Evolutionary conservation across 352 stramenopile species (phyloP).

Genomic region (Pythium sp.): DNA sequence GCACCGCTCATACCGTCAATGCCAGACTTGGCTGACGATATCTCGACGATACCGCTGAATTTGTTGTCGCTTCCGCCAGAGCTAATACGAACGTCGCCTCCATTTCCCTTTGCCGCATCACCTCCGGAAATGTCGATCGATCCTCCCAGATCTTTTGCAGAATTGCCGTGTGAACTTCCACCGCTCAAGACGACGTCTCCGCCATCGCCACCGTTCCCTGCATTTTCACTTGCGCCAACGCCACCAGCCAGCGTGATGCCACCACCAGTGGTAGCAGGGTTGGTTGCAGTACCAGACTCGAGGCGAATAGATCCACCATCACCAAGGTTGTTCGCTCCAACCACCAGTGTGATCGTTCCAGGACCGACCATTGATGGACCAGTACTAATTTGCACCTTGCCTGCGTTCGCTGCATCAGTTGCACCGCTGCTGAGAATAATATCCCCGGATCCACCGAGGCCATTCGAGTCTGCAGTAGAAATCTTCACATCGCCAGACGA

Average conservation of each 20-base stretch:
- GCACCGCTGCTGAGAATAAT: constrained; percentile 35
- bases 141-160: constrained; percentile 53
- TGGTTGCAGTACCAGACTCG: constrained; percentile 43
- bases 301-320: constrained; percentile 56
- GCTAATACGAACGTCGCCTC: constrained; percentile 40
- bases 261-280: constrained; percentile 49
- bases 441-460: constrained; percentile 40
- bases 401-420: constrained; percentile 33
- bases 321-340: constrained; percentile 41
- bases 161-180: constrained; percentile 50
- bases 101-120: constrained; percentile 44
- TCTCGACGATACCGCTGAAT: constrained; percentile 48
- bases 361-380: constrained; percentile 35
- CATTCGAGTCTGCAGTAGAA: constrained; percentile 30
- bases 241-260: constrained; percentile 44
- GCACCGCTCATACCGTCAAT: constrained; percentile 54
- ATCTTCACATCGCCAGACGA: constrained; percentile 46
- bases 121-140: constrained; percentile 49
- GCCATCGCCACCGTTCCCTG: constrained; percentile 69
- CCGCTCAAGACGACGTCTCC: constrained; percentile 45
- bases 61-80: constrained; percentile 52
- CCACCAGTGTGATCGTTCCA: constrained; percentile 34
- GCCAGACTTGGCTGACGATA: constrained; percentile 48
- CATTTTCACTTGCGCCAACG: constrained; percentile 59
- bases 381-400: constrained; percentile 43